Base-by-base conservation (phyloP, 805 yeast species). In the Yamadazyma kitorensis region DNA sequence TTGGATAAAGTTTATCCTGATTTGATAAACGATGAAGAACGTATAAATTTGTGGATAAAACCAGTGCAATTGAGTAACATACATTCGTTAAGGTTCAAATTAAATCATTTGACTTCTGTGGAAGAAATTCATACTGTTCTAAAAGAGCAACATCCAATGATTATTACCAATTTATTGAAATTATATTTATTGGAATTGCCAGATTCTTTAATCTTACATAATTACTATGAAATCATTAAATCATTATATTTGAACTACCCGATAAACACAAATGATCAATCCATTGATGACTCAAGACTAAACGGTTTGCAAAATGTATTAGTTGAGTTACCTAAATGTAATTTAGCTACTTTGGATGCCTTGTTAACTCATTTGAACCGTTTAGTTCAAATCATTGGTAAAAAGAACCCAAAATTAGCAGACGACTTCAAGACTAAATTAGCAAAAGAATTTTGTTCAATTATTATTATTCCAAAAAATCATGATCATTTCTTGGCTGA, bases 161-260 rank as follows among this genome's bases (percentile, higher is more conserved):
- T 77, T 0, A 73, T 83, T 7, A 82, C 88, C 4, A 76, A 81
- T 47, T 78, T 78, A 3, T 67, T 86, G 45, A 82, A 84, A 52
- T 67, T 86, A 22, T 86, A 83, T 57, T 61, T 86, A 18, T 63
- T 86, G 52, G 95, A 87, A 53, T 67, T 86, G 29, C 95, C 95
- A 0, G 86, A 80, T 41, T 80, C 93, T 2, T 55, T 86, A 26
- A 72, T 87, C 4, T 79, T 91, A 1, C 64, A 72, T 37, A 75
- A 74, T 29, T 64, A 74, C 40, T 82, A 80, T 51, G 93, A 84
- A 45, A 61, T 82, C 24, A 67, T 86, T 45, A 79, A 77, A 54
- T 74, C 84, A 2, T 66, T 87, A 31, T 87, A 86, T 54, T 43
- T 44, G 29, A 63, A 57, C 40, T 64, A 66, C 48, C 68, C 49